phyloP scores from a whole-genome alignment of 202 grass and related monocot species.

The Musa balbisiana region DNA sequence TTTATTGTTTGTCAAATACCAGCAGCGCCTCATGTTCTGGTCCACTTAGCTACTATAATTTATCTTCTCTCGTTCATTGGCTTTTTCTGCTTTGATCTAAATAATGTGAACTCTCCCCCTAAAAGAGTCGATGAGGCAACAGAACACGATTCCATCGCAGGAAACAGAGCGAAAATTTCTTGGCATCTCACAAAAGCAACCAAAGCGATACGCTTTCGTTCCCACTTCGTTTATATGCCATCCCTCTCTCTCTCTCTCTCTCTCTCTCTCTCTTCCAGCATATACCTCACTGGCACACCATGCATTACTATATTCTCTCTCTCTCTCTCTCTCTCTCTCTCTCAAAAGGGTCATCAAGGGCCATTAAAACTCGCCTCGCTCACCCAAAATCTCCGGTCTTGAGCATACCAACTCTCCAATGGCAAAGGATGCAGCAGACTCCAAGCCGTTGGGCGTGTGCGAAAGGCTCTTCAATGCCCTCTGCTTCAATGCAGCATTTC shows the following conservation, averaged over 20 bases:
- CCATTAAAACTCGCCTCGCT: not conserved
- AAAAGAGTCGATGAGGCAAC: too few relatives aligned
- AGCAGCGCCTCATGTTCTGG: too few relatives aligned
- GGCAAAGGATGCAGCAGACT: slow-evolving; percentile 15
- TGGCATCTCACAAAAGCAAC: too few relatives aligned
- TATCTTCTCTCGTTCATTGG: too few relatives aligned
- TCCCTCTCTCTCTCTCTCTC: not conserved
- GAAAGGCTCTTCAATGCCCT: slow-evolving; percentile 40
- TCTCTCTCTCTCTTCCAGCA: too few relatives aligned
- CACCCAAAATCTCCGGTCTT: not conserved
- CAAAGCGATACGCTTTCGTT: not conserved
- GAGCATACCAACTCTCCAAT: not conserved
- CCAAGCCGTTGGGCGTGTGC: slow-evolving; percentile 24
- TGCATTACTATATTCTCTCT: not conserved
- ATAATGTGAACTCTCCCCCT: too few relatives aligned
- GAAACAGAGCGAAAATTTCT: too few relatives aligned
- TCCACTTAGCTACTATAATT: too few relatives aligned
- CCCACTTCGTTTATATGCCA: slow-evolving; percentile 21
- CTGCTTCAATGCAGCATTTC: slow-evolving; percentile 12
- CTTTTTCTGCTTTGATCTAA: too few relatives aligned
- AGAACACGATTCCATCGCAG: too few relatives aligned
- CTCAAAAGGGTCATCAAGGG: not conserved
- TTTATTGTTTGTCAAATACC: too few relatives aligned
- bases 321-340: not conserved
- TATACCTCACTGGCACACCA: too few relatives aligned